phyloP scores from a whole-genome alignment of 2,329 filamentous ascomycete species.

The Hypoxylon sp. region DNA sequence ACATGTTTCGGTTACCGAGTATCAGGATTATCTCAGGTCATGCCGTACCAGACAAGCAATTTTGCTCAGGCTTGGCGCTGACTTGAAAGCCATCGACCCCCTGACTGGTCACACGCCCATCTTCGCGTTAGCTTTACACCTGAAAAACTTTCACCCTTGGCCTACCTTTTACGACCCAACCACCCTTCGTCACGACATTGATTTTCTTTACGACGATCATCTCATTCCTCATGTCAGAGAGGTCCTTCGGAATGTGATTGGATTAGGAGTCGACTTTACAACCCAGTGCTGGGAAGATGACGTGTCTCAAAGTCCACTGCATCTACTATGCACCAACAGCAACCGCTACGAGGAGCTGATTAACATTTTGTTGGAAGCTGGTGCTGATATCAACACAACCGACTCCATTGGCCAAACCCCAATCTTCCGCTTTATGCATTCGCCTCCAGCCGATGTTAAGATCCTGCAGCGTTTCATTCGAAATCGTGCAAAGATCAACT shows the following conservation, averaged over 20 bases:
- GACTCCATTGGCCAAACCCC: slow-evolving; percentile 10
- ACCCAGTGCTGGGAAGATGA: not conserved
- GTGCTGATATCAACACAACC: slow-evolving; percentile 17
- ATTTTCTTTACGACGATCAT: not conserved
- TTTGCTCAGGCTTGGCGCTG: slow-evolving; percentile 24
- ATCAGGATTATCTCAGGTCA: not conserved
- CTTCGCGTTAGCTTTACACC: not conserved
- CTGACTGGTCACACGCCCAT: slow-evolving; percentile 5
- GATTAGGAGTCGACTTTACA: slow-evolving; percentile 9
- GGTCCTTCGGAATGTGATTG: not conserved
- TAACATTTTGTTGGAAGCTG: slow-evolving; percentile 13
- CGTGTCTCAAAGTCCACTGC: not conserved
- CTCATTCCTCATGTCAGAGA: slow-evolving; percentile 4
- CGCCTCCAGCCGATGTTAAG: not conserved
- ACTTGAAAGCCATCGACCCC: slow-evolving; percentile 16
- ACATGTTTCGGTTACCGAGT: not conserved
- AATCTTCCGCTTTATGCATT: slow-evolving; percentile 1
- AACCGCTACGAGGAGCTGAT: slow-evolving; percentile 1
- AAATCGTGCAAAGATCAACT: not conserved
- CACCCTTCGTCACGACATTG: not conserved
- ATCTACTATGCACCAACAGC: slow-evolving; percentile 11
- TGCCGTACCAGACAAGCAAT: not conserved
- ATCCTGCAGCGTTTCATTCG: slow-evolving; percentile 11
- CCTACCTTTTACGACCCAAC: not conserved
- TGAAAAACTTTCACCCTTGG: not conserved